These are phyloP conservation scores for Nitzschia putrida DNA, from an alignment of 108 stramenopile genomes.

Conservation along the genomic window DNA sequence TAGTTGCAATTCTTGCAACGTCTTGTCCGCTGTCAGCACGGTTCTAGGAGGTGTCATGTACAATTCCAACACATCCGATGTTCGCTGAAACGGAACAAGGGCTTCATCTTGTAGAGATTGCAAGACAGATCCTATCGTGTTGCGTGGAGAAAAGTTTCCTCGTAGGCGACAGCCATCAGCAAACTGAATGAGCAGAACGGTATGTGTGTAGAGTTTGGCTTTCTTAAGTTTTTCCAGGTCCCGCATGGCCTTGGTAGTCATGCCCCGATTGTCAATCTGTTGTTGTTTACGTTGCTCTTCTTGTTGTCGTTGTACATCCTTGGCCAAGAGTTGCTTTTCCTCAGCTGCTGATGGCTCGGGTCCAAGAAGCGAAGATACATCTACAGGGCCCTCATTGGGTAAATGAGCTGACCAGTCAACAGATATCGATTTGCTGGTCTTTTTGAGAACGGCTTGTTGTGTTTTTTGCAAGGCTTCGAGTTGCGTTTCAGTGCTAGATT, in stretches of 20 bases:
- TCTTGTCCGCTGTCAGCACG: constrained; percentile 41
- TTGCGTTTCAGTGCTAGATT: constrained; percentile 38
- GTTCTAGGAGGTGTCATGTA: constrained; percentile 80
- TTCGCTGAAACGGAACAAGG: background rate
- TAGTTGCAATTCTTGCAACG: constrained; percentile 60
- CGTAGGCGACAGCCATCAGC: constrained; percentile 54
- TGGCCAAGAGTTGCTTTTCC: constrained; percentile 63
- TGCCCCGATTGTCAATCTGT: constrained; percentile 61
- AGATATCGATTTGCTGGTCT: background rate
- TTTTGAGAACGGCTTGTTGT: constrained; percentile 16
- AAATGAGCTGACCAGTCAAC: background rate
- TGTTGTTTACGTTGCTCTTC: constrained; percentile 61
- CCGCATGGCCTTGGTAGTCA: constrained; percentile 86
- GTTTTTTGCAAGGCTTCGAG: constrained; percentile 24
- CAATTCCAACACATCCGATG: constrained; percentile 52
- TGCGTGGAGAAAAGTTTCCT: constrained; percentile 67
- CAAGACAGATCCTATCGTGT: constrained; percentile 49
- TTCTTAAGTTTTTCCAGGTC: constrained; percentile 77
- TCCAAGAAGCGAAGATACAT: background rate
- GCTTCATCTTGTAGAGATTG: constrained; percentile 30
- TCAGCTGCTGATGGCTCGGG: background rate
- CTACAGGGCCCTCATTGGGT: background rate
- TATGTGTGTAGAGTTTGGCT: constrained; percentile 74
- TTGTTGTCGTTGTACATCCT: constrained; percentile 37
- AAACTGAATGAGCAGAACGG: constrained; percentile 66